Evolutionary conservation across 495 filamentous ascomycete species (phyloP).

Genomic region (Neurospora sp.): DNA sequence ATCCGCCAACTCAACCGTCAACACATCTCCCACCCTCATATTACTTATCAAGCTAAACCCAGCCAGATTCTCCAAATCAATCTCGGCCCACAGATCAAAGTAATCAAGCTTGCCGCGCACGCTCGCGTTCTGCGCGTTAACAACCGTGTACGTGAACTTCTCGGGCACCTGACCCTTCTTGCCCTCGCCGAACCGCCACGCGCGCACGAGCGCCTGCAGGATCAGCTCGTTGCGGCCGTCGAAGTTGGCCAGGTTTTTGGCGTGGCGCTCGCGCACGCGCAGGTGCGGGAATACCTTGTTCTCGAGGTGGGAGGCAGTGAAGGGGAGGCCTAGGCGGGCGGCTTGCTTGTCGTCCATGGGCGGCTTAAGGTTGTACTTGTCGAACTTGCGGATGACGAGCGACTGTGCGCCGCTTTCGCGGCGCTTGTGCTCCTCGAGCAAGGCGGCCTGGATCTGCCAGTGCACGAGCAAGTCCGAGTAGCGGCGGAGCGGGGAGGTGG

Average conservation of each 20-base stretch:
- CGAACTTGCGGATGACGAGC: not conserved
- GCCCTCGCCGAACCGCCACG: slow-evolving; percentile 57
- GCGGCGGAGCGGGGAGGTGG: slow-evolving; percentile 77
- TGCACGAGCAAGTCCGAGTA: slow-evolving; percentile 76
- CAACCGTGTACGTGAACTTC: slow-evolving; percentile 47
- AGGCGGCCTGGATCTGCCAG: slow-evolving; percentile 80
- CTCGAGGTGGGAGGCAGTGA: slow-evolving; percentile 47
- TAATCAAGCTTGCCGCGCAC: slow-evolving; percentile 27
- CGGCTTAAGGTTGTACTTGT: not conserved
- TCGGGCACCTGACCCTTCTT: slow-evolving; percentile 39
- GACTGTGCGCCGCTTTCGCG: slow-evolving; percentile 17
- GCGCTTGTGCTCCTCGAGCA: slow-evolving; percentile 55
- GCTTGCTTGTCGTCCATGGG: slow-evolving; percentile 1
- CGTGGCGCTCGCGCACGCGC: slow-evolving; percentile 37
- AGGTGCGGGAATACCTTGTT: slow-evolving; percentile 37
- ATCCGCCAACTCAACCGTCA: slow-evolving; percentile 47
- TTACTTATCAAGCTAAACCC: slow-evolving; percentile 6
- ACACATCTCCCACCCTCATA: slow-evolving; percentile 26
- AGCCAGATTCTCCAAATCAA: slow-evolving; percentile 24
- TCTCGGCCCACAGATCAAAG: slow-evolving; percentile 24
- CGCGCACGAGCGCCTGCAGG: slow-evolving; percentile 60
- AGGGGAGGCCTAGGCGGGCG: slow-evolving; percentile 45
- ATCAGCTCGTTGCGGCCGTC: slow-evolving; percentile 45
- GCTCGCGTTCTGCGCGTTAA: not conserved
- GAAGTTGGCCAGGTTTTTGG: slow-evolving; percentile 16